These are phyloP conservation scores for Ustilago shanxiensis DNA, from an alignment of 1,284 basidiomycete species.

Conservation along the genomic window DNA sequence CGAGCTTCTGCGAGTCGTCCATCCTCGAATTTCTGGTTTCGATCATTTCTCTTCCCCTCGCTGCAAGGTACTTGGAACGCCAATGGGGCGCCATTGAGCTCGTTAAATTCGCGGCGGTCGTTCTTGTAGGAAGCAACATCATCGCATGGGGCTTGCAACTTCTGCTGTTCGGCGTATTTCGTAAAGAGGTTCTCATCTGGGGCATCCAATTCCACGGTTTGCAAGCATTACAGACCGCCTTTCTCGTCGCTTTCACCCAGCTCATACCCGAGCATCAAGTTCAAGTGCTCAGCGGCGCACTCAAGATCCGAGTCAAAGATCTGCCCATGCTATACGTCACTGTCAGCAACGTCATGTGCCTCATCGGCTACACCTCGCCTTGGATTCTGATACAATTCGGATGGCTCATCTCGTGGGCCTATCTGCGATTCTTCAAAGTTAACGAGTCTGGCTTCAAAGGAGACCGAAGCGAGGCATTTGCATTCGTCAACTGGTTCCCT, in stretches of 20 bases:
- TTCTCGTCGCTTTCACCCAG: conserved; percentile 96
- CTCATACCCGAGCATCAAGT: conserved; percentile 97
- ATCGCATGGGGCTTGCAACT: conserved; percentile 64
- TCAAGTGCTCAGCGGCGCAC: conserved; percentile 82
- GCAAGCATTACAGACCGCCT: conserved; percentile 88
- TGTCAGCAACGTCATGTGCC: conserved; percentile 86
- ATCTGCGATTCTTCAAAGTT: conserved; percentile 94
- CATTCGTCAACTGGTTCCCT: conserved; percentile 96
- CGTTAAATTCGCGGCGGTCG: conserved; percentile 84
- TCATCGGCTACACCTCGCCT: conserved; percentile 90
- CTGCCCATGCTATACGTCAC: conserved; percentile 94
- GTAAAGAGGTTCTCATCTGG: conserved; percentile 72
- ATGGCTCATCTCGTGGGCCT: conserved; percentile 95
- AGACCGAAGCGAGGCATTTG: conserved; percentile 94
- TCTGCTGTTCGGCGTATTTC: conserved; percentile 56
- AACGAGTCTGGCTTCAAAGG: conserved; percentile 77
- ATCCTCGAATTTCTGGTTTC: conserved; percentile 85
- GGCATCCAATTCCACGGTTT: conserved; percentile 90
- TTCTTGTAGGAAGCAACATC: conserved; percentile 68
- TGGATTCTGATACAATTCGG: conserved; percentile 96
- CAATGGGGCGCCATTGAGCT: conserved; percentile 91
- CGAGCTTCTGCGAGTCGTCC: conserved; percentile 86
- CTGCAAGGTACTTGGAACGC: conserved; percentile 88
- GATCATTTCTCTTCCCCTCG: conserved; percentile 82
- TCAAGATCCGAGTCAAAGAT: conserved; percentile 90